Evolutionary conservation across 352 stramenopile genomes (phyloP), one percentile per base, ranked within the genome.

Genomic region (Elongisporangium senticosum): DNA sequence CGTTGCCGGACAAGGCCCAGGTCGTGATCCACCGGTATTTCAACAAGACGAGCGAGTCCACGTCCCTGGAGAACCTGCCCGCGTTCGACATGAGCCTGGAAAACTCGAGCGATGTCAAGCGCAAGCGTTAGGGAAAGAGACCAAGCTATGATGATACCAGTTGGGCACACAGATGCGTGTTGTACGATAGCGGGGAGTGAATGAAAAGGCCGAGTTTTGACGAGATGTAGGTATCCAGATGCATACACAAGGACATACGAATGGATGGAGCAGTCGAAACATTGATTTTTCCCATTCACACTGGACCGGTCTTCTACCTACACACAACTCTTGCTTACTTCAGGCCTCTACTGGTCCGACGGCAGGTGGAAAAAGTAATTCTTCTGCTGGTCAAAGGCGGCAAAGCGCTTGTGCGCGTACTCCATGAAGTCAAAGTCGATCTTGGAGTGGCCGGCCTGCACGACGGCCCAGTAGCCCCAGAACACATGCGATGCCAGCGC

Each of bases 401-500:
- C 74, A 57, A 96, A 92, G 49, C 87, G 85, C 65, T 92, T 90
- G 14, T 67, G 67, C 24, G 85, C 87, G 63, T 96, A 96, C 61
- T 89, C 78, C 53, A 94, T 54, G 62, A 96, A 96, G 71, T 96
- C 82, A 67, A 96, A 96, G 70, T 96, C 87, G 62, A 96, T 96
- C 72, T 86, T 91, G 52, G 87, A 96, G 68, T 95, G 82, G 8
- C 72, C 79, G 4, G 86, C 81, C 76, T 98, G 93, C 22, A 98
- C 87, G 43, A 98, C 61, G n/a, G 92, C 85, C 93, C 93, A 98
- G 49, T 95, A 88, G 57, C 89, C 91, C 93, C 93, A 98, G 61
- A 97, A 98, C 14, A 98, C 56, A 66, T 98, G 90, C 59, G 87
- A 93, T 13, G 89, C 84, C 26, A 97, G 72, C 26, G 91, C 77